Evolutionary conservation across 441 rosid species (phyloP).

Genomic region (Kokia cookei): DNA sequence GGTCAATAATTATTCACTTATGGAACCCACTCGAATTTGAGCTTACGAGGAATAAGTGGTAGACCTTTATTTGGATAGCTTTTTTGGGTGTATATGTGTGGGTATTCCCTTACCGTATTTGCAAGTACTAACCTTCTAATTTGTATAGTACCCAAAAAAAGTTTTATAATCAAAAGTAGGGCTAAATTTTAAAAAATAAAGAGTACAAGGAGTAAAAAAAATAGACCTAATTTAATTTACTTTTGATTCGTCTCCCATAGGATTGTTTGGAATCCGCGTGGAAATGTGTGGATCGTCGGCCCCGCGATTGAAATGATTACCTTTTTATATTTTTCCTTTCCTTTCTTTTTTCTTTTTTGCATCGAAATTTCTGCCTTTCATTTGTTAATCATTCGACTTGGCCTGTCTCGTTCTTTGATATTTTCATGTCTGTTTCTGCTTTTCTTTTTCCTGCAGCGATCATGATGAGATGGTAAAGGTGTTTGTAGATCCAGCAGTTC

Average conservation of each 20-base stretch:
- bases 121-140: too few relatives aligned
- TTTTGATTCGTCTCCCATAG: not conserved
- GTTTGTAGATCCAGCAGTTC: too few relatives aligned
- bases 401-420: not conserved
- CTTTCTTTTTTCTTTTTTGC: not conserved
- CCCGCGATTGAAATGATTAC: not conserved
- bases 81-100: too few relatives aligned
- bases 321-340: not conserved
- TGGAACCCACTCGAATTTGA: too few relatives aligned
- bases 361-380: constrained; percentile 1
- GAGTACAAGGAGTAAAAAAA: too few relatives aligned
- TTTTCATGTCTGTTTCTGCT: not conserved
- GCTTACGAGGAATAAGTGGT: too few relatives aligned
- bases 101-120: too few relatives aligned
- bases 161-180: too few relatives aligned
- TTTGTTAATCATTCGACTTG: not conserved
- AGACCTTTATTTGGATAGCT: too few relatives aligned
- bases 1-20: too few relatives aligned
- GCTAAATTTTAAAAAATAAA: not conserved
- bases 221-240: not conserved
- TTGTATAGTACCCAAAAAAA: too few relatives aligned
- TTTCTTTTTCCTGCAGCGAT: not conserved
- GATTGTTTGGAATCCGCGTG: constrained; percentile 9
- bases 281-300: not conserved
- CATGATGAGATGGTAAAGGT: not conserved